Evolutionary conservation across 179 eudicot genomes (phyloP).

Genomic region (Gypsophila paniculata): DNA sequence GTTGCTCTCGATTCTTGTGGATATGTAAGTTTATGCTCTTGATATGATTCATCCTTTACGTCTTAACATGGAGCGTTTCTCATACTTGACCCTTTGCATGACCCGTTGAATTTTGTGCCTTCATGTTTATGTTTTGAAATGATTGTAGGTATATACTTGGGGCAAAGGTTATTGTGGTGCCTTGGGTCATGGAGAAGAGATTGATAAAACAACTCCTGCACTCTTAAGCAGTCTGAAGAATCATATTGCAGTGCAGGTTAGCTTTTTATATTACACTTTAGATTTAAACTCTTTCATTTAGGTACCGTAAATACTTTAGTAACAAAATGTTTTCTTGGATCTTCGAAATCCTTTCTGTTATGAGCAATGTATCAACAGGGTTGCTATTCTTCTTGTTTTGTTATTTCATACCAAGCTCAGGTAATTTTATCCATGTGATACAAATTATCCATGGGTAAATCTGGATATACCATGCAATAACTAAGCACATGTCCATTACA

Average conservation of each 20-base stretch:
- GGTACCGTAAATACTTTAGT: background rate
- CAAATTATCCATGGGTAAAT: too few relatives aligned
- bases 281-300: background rate
- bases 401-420: background rate
- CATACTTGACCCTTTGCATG: background rate
- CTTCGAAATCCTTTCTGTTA: background rate
- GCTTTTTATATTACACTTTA: background rate
- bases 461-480: too few relatives aligned
- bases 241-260: constrained; percentile 86
- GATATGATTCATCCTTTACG: constrained; percentile 3
- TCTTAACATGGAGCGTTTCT: too few relatives aligned
- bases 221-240: constrained; percentile 49
- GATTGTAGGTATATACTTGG: constrained; percentile 83
- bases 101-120: constrained; percentile 18
- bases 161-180: constrained; percentile 99
- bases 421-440: background rate
- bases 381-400: background rate
- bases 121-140: constrained; percentile 5
- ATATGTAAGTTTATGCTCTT: constrained; percentile 42
- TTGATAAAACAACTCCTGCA: constrained; percentile 75
- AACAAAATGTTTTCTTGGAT: background rate
- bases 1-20: constrained; percentile 96
- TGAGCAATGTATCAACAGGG: background rate
- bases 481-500: too few relatives aligned
- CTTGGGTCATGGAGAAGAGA: constrained; percentile 92